Conservation (phyloP, 805 yeast species). For the Maudiozyma bulderi region DNA sequence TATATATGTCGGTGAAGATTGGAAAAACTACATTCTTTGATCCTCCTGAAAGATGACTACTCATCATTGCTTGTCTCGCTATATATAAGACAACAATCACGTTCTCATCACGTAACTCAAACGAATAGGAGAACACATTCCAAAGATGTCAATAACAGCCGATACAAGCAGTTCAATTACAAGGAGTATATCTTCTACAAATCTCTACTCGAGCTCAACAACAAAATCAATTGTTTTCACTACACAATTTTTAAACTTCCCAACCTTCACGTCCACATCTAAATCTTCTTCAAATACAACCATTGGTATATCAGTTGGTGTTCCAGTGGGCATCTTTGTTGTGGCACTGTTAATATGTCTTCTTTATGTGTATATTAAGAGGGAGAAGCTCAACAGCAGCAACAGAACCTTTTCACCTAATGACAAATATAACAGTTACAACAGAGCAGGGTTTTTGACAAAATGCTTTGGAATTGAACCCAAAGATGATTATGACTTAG, state of each 20-base stretch:
- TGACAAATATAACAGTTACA: background rate
- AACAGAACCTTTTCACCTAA: constrained; percentile 5
- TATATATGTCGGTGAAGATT: too few relatives aligned
- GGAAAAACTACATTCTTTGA: too few relatives aligned
- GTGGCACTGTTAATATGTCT: constrained; percentile 15
- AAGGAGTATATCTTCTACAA: background rate
- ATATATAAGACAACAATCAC: too few relatives aligned
- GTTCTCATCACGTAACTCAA: too few relatives aligned
- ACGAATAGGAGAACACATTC: too few relatives aligned
- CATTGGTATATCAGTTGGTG: constrained; percentile 25
- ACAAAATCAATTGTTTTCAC: background rate
- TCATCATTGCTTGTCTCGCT: too few relatives aligned
- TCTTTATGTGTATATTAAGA: constrained; percentile 11
- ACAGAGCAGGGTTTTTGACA: constrained; percentile 4
- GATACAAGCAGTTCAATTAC: background rate
- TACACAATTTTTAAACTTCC: background rate
- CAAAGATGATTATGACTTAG: background rate
- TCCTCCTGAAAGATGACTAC: too few relatives aligned
- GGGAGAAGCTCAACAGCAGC: constrained; percentile 1
- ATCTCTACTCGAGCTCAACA: background rate
- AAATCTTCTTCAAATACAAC: constrained; percentile 4
- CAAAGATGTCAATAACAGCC: background rate
- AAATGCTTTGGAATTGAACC: background rate
- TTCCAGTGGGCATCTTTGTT: constrained; percentile 24
- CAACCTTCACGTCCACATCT: background rate